Conservation (phyloP, 2,329 filamentous ascomycete genomes). For the Hypoxylon sp. region DNA sequence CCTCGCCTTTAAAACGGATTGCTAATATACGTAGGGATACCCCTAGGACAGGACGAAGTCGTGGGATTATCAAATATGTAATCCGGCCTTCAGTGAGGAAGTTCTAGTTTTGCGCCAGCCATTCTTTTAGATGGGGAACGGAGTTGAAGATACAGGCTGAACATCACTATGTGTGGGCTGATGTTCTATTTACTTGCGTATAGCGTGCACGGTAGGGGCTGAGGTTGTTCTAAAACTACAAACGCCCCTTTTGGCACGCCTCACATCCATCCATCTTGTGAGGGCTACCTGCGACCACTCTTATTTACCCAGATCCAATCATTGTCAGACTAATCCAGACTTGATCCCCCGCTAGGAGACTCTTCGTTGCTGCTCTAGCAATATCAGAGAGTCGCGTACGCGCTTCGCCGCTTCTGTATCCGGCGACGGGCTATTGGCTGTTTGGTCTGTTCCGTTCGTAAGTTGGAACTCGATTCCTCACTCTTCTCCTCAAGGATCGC, state of each 20-base stretch:
- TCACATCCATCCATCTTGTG: neutral
- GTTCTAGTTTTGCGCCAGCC: neutral
- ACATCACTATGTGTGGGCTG: neutral
- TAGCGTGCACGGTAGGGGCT: neutral
- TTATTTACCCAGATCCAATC: neutral
- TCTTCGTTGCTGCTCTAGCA: conserved; percentile 28
- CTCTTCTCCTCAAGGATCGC: conserved; percentile 4
- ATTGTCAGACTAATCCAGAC: neutral
- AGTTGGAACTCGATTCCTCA: conserved; percentile 4
- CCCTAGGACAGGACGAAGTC: too few species aligned
- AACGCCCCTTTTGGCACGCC: neutral
- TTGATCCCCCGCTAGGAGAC: neutral
- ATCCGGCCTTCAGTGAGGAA: neutral
- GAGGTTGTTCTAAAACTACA: neutral
- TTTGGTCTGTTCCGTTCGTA: conserved; percentile 17
- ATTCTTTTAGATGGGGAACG: neutral
- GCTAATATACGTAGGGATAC: too few species aligned
- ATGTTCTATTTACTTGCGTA: neutral
- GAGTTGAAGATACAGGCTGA: neutral
- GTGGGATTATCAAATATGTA: too few species aligned
- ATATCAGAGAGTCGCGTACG: conserved; percentile 35
- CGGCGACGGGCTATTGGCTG: conserved; percentile 19
- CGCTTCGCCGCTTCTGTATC: conserved; percentile 16
- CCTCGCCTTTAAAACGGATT: too few species aligned
- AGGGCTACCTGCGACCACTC: neutral